Evolutionary conservation across 1,284 basidiomycete genomes (phyloP).

Genomic region (Sanghuangporus weigelae): DNA sequence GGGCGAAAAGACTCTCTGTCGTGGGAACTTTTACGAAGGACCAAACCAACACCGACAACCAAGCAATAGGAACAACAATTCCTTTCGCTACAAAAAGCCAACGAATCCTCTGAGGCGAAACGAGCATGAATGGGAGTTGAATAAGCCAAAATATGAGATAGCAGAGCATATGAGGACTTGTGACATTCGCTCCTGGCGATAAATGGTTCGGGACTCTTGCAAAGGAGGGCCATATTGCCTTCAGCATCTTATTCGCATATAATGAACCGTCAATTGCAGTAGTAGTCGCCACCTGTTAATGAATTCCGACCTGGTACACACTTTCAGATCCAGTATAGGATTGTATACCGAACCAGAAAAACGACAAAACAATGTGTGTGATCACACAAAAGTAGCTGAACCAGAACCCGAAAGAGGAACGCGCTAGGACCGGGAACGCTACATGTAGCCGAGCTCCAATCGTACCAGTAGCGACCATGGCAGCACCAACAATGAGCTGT

Average conservation of each 20-base stretch:
- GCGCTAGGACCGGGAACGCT: conserved; percentile 67
- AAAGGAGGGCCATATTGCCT: conserved; percentile 74
- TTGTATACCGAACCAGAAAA: conserved; percentile 70
- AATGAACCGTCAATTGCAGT: neutral
- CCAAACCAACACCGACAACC: conserved; percentile 72
- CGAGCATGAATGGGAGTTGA: conserved; percentile 68
- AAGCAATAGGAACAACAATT: conserved; percentile 58
- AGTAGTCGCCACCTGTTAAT: no score
- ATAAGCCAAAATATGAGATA: conserved; percentile 78
- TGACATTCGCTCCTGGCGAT: conserved; percentile 54
- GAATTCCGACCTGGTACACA: conserved; percentile 43
- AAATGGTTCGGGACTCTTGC: conserved; percentile 60
- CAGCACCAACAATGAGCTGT: conserved; percentile 50
- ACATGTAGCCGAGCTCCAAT: conserved; percentile 66
- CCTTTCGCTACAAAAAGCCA: conserved; percentile 70
- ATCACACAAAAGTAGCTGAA: conserved; percentile 74
- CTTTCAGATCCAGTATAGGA: conserved; percentile 61
- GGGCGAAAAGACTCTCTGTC: conserved; percentile 42
- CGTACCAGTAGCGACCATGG: conserved; percentile 64
- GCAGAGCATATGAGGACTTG: conserved; percentile 61
- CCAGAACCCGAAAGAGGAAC: conserved; percentile 78
- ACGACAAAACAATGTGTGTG: conserved; percentile 65
- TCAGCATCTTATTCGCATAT: conserved; percentile 46
- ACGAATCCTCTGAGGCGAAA: conserved; percentile 71
- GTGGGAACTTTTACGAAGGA: conserved; percentile 59